phyloP scores from a whole-genome alignment of 2,329 filamentous ascomycete genomes.

The Cytospora chrysosperma region DNA sequence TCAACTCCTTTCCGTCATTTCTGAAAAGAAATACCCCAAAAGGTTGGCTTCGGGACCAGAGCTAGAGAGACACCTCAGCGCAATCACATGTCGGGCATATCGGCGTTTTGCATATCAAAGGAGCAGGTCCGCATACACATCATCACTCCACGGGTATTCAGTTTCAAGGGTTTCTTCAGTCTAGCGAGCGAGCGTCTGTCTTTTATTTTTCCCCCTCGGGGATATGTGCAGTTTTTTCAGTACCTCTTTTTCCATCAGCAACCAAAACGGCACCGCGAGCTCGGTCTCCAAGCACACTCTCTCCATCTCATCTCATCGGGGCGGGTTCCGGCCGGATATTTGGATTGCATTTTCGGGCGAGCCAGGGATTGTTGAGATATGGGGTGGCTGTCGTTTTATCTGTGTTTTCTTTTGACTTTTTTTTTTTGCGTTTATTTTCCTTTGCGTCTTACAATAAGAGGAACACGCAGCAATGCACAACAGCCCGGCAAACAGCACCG shows the following conservation, averaged over 20 bases:
- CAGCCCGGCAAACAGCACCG: conserved; percentile 43
- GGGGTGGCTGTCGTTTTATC: conserved; percentile 43
- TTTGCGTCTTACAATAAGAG: conserved; percentile 48
- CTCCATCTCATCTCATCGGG: conserved; percentile 45
- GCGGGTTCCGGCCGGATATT: conserved; percentile 52
- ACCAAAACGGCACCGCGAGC: conserved; percentile 42
- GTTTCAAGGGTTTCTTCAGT: conserved; percentile 33
- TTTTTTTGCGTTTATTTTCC: conserved; percentile 32
- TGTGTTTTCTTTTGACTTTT: conserved; percentile 36
- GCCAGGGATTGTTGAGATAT: conserved; percentile 46
- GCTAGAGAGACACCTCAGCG: conserved; percentile 36
- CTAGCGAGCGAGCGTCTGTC: conserved; percentile 43
- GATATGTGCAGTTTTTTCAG: conserved; percentile 39
- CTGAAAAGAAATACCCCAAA: conserved; percentile 29
- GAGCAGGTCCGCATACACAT: conserved; percentile 29
- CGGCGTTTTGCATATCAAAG: conserved; percentile 45
- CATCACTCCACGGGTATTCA: conserved; percentile 24
- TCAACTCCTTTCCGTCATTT: conserved; percentile 11
- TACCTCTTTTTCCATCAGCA: conserved; percentile 39
- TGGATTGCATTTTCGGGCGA: conserved; percentile 53
- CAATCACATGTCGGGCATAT: conserved; percentile 29
- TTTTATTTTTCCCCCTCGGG: conserved; percentile 31
- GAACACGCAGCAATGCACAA: conserved; percentile 65
- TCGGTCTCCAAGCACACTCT: conserved; percentile 44
- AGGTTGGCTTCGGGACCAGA: conserved; percentile 17